Conservation (phyloP, 495 filamentous ascomycete species). For the Darksidea phi region DNA sequence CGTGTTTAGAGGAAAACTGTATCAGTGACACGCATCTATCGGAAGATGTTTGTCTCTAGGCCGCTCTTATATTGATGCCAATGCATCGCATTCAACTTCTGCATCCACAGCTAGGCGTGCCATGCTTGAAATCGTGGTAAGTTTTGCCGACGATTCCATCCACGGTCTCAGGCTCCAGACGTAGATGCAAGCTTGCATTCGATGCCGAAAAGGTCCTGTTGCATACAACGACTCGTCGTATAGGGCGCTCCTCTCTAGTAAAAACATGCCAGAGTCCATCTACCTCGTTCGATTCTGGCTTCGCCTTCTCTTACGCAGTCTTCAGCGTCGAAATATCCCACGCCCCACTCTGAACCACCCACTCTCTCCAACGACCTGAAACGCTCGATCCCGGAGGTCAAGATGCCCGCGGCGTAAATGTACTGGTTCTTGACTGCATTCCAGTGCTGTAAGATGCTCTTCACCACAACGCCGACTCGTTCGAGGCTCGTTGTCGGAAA, state of each 20-base stretch:
- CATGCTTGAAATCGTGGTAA: constrained; percentile 27
- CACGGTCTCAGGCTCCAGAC: constrained; percentile 24
- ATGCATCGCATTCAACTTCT: too few species aligned
- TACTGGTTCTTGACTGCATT: constrained; percentile 33
- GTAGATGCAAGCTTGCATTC: constrained; percentile 22
- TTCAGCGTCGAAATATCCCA: constrained; percentile 18
- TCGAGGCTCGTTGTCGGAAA: constrained; percentile 33
- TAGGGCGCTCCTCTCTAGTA: constrained; percentile 36
- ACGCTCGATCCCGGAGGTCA: constrained; percentile 31
- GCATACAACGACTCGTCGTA: constrained; percentile 32
- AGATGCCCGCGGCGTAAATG: constrained; percentile 29
- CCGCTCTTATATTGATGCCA: too few species aligned
- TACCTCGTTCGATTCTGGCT: constrained; percentile 29
- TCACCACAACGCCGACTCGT: constrained; percentile 31
- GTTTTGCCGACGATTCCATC: constrained; percentile 23
- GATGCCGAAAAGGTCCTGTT: constrained; percentile 12
- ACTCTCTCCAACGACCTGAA: constrained; percentile 17
- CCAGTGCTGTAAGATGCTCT: constrained; percentile 31
- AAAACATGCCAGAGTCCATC: constrained; percentile 31
- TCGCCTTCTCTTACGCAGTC: constrained; percentile 36
- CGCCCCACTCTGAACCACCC: constrained; percentile 29
- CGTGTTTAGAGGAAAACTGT: too few species aligned
- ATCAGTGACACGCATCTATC: too few species aligned
- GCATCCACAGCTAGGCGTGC: constrained; percentile 22
- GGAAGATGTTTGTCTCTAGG: too few species aligned